Conservation (phyloP, 2,329 filamentous ascomycete genomes). For the Hirsutella minnesotensis region DNA sequence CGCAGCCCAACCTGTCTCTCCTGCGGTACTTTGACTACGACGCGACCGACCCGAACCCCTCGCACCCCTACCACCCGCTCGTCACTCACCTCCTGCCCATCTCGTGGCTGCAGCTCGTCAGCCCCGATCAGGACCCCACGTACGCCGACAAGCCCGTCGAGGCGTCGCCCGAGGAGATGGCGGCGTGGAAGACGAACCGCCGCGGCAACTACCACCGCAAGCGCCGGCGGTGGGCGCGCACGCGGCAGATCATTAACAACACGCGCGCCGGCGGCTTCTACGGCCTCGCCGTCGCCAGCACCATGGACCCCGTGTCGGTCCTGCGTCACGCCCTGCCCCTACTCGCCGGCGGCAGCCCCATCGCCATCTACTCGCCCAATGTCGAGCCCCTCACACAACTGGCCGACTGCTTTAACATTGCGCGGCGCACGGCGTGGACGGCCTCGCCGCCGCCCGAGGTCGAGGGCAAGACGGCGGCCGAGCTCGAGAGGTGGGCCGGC, state of each 20-base stretch:
- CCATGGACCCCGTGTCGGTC: conserved; percentile 70
- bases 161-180: conserved; percentile 48
- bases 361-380: conserved; percentile 75
- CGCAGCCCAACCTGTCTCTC: conserved; percentile 77
- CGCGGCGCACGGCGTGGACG: conserved; percentile 65
- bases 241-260: conserved; percentile 60
- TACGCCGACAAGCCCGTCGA: conserved; percentile 55
- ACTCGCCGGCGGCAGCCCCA: conserved; percentile 67
- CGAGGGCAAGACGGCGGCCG: conserved; percentile 29
- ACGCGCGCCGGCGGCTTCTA: conserved; percentile 68
- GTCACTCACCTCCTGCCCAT: conserved; percentile 70
- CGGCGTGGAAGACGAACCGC: conserved; percentile 67
- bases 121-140: conserved; percentile 61
- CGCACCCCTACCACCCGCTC: conserved; percentile 60
- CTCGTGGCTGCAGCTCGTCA: conserved; percentile 83
- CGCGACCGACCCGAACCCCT: conserved; percentile 47
- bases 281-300: conserved; percentile 69
- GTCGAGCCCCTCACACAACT: conserved; percentile 69
- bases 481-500: conserved; percentile 46
- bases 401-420: conserved; percentile 75
- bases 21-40: conserved; percentile 88
- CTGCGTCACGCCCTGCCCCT: conserved; percentile 67
- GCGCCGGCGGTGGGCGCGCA: conserved; percentile 66
- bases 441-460: conserved; percentile 35
- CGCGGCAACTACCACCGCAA: conserved; percentile 83